Evolutionary conservation across 163 green algal genomes (phyloP).

Genomic region (Coccomyxa subellipsoidea): DNA sequence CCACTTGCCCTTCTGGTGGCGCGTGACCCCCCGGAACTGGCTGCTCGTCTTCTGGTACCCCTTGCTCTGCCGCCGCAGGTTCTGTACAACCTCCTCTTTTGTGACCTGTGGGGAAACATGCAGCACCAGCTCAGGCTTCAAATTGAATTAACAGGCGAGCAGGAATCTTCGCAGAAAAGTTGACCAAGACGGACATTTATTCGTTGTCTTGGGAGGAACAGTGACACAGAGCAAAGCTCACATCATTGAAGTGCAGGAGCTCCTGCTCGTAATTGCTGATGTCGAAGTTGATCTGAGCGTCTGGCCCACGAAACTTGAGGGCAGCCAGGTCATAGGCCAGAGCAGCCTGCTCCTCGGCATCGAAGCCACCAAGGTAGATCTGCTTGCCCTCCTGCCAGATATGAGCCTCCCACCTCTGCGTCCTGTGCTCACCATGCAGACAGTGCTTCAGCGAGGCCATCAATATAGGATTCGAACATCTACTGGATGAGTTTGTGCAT

Average conservation of each 20-base stretch:
- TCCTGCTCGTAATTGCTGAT: constrained; percentile 61
- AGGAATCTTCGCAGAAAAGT: too few relatives aligned
- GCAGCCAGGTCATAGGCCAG: constrained; percentile 83
- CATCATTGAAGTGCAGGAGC: constrained; percentile 48
- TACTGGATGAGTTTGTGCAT: background rate
- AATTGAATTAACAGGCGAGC: too few relatives aligned
- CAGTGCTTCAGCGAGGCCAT: too few relatives aligned
- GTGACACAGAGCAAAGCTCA: constrained; percentile 14
- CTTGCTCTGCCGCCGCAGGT: constrained; percentile 68
- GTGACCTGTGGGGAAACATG: constrained; percentile 35
- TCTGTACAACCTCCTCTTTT: constrained; percentile 73
- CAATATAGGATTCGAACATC: too few relatives aligned
- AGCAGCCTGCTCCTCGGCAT: constrained; percentile 56
- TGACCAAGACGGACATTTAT: too few relatives aligned
- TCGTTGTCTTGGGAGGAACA: background rate
- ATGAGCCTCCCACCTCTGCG: constrained; percentile 77
- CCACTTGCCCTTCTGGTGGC: constrained; percentile 56
- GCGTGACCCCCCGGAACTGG: constrained; percentile 71
- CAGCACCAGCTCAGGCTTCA: too few relatives aligned
- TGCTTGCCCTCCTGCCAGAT: constrained; percentile 73
- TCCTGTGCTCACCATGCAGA: constrained; percentile 9
- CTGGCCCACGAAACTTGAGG: constrained; percentile 63
- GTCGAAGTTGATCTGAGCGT: constrained; percentile 63
- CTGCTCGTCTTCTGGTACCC: constrained; percentile 50
- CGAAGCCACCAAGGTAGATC: constrained; percentile 36